Evolutionary conservation across 306 rosid species (phyloP), one percentile per base, ranked within the genome.

Genomic region (Cucurbita moschata): DNA sequence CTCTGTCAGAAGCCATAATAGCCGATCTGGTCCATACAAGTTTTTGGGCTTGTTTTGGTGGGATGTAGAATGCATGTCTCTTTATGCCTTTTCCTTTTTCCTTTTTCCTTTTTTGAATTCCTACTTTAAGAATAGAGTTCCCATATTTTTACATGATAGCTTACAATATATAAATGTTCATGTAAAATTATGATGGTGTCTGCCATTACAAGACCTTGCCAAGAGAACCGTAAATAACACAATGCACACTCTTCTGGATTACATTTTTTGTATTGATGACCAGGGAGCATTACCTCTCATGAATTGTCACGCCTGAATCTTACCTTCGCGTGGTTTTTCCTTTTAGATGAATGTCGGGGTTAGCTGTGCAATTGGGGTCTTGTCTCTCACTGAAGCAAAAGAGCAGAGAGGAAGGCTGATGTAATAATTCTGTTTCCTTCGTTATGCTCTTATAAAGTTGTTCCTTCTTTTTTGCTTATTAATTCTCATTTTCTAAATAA

Each of bases 21-120:
- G 37, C 11, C 18, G 53, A 12, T 49, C 11, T 5, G 30, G 30
- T 35, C 30, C 26, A 19, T 70, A 70, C 60, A 15, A 70, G 30
- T 15, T 70, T 50, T 70, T 15, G 74, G 74, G 74, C 15, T 50
- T 50, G 74, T 70, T 70, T 47, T 15, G 46, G 74, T 70, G 74
- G 44, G 59, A 70, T 70, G 59, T 49, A 50, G 58, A 50, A 70
- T 47, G 44, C 74, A 70, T 70, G 46, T 51, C 7, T 30, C 38
- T 49, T 68, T 13, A 44, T 52, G 76, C 6, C 15, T 7, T 16
- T 51, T 13, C 14, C 8, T 0, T 47, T 7, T 30, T 30, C 35
- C 6, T 42, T 42, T 42, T 42, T 42, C 10, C 7, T 43, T 43
- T 44, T 55, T 44, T 39, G 18, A 73, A 56, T 11, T 40, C 8